These are phyloP conservation scores for Cytidiella melzeri DNA, from an alignment of 768 basidiomycete species.

Conservation along the genomic window DNA sequence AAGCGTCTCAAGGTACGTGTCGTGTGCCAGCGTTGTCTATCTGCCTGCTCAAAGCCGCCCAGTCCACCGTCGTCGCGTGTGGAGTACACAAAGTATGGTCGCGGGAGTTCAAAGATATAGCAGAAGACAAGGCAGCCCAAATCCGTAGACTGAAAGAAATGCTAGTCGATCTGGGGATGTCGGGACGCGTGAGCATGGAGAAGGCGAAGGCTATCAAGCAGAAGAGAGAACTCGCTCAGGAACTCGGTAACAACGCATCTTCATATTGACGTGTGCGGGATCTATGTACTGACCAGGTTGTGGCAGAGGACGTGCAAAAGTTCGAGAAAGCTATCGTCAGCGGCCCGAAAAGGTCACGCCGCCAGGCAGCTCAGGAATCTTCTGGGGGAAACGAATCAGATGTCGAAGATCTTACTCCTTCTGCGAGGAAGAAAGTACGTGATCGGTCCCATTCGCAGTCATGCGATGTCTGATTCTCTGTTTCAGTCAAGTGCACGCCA, in stretches of 20 bases:
- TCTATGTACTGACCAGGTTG: neutral
- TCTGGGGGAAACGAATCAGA: constrained; percentile 17
- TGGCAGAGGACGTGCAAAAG: constrained; percentile 65
- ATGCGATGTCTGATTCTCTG: neutral
- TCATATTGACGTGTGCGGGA: neutral
- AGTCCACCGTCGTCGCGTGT: constrained; percentile 69
- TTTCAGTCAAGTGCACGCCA: constrained; percentile 39
- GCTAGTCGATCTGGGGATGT: constrained; percentile 73
- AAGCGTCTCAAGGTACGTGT: constrained; percentile 61
- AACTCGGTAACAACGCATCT: constrained; percentile 50
- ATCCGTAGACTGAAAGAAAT: constrained; percentile 60
- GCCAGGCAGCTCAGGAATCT: constrained; percentile 9
- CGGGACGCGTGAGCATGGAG: constrained; percentile 66
- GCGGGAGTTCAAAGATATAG: constrained; percentile 57
- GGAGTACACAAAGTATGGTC: constrained; percentile 76
- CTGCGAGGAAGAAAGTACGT: neutral
- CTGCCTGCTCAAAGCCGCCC: neutral
- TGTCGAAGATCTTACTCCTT: constrained; percentile 19
- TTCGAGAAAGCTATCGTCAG: constrained; percentile 51
- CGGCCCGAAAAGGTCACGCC: constrained; percentile 26
- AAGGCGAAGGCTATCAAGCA: constrained; percentile 73
- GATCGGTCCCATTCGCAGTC: neutral
- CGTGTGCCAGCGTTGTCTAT: neutral
- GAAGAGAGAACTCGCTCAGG: constrained; percentile 69
- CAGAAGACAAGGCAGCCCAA: constrained; percentile 45